Evolutionary conservation across 108 stramenopile genomes (phyloP).

Genomic region (Nitzschia putrida): DNA sequence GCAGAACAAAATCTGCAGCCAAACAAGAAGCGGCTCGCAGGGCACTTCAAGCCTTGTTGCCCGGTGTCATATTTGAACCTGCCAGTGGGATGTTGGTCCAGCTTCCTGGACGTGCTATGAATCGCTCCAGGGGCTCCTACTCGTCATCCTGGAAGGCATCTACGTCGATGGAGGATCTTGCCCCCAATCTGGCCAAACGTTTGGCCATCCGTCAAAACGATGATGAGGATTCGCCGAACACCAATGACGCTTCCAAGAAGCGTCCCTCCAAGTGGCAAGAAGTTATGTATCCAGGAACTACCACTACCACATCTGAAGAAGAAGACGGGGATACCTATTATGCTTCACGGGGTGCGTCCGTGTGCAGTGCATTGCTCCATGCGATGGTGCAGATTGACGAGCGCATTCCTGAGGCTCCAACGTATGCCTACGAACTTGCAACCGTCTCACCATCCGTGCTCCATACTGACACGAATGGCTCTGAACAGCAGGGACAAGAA

Average conservation of each 20-base stretch:
- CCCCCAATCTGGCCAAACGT: constrained; percentile 70
- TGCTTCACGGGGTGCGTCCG: constrained; percentile 71
- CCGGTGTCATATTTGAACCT: constrained; percentile 69
- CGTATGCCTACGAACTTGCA: constrained; percentile 52
- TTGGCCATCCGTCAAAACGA: constrained; percentile 64
- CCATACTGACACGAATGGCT: background rate
- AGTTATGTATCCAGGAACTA: constrained; percentile 56
- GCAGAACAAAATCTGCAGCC: constrained; percentile 63
- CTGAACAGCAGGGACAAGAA: constrained; percentile 25
- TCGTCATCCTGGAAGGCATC: constrained; percentile 13
- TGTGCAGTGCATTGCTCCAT: constrained; percentile 75
- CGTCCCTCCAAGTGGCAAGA: constrained; percentile 29
- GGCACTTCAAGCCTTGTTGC: constrained; percentile 62
- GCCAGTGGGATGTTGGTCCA: constrained; percentile 66
- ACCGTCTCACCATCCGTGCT: constrained; percentile 3
- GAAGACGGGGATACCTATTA: constrained; percentile 76
- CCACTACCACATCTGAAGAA: constrained; percentile 74
- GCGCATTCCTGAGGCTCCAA: constrained; percentile 69
- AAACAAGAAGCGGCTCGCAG: constrained; percentile 78
- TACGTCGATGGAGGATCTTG: constrained; percentile 50
- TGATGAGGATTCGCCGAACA: constrained; percentile 24
- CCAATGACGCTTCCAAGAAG: constrained; percentile 16
- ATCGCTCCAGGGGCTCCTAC: background rate
- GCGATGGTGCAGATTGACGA: constrained; percentile 85
- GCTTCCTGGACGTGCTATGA: constrained; percentile 18